A percentile compares a stretch with the other conserved stretches of the same genome.
Conservation (phyloP, 805 yeast genomes). For the Hyphopichia homilentoma region DNA sequence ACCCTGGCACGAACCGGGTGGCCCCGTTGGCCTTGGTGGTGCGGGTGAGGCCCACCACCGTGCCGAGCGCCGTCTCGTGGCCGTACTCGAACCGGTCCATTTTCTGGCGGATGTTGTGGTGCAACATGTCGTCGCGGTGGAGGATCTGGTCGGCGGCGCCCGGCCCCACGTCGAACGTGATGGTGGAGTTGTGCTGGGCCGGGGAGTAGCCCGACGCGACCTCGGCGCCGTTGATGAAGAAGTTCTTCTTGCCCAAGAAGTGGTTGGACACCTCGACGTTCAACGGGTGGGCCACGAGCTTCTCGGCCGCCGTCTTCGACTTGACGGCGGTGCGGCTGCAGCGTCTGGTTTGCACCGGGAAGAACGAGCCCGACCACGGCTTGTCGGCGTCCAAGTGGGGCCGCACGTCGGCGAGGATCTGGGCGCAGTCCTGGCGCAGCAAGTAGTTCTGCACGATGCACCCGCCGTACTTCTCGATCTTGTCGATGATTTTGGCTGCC, state of each 20-base stretch:
- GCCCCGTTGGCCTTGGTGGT: conserved; percentile 26
- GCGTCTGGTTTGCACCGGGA: conserved; percentile 15
- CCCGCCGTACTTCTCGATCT: conserved; percentile 6
- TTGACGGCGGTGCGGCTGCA: conserved; percentile 6
- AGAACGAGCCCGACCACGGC: conserved; percentile 6
- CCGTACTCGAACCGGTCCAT: conserved; percentile 10
- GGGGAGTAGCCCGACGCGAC: conserved; percentile 12
- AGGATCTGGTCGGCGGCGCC: conserved; percentile 22
- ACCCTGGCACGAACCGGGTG: conserved; percentile 26
- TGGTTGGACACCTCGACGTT: conserved; percentile 12
- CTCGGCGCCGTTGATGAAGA: conserved; percentile 17
- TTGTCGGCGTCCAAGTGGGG: conserved; percentile 5
- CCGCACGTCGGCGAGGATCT: conserved; percentile 3
- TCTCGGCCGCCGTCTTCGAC: conserved; percentile 6
- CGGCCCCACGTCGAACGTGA: conserved; percentile 20
- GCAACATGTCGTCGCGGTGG: conserved; percentile 24
- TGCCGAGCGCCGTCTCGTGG: conserved; percentile 17
- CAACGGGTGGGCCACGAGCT: conserved; percentile 12
- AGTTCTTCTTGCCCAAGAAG: conserved; percentile 14
- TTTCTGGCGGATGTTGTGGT: conserved; percentile 18
- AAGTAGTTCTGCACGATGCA: conserved; percentile 4
- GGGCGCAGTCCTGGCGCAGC: neutral
- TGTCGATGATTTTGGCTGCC: conserved; percentile 2
- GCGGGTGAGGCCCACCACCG: conserved; percentile 18
- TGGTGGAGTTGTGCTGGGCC: conserved; percentile 20